Conservation (phyloP, 768 basidiomycete species). For the Rhizopogon rudus region DNA sequence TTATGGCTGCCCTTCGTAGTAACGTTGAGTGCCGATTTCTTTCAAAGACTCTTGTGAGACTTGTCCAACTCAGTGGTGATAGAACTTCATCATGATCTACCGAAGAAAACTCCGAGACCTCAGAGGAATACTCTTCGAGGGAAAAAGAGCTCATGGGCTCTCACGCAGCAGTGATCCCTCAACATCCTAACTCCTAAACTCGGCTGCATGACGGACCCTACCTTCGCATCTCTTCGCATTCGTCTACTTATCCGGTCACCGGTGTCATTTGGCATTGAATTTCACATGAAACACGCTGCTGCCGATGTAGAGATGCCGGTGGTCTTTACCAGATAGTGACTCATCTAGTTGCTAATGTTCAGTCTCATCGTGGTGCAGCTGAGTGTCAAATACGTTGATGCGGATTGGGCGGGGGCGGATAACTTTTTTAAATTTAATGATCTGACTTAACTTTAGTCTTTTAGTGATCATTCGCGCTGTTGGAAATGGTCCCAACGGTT, state of each 20-base stretch:
- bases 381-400: background rate
- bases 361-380: background rate
- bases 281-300: background rate
- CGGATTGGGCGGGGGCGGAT: background rate
- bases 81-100: too few species aligned
- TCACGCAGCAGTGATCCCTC: slow-evolving; percentile 1
- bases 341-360: background rate
- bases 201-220: background rate
- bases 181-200: slow-evolving; percentile 2
- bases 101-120: background rate
- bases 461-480: background rate
- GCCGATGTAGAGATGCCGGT: background rate
- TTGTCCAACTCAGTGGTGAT: background rate
- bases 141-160: background rate
- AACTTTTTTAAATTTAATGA: slow-evolving; percentile 1
- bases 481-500: background rate
- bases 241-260: background rate
- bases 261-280: background rate
- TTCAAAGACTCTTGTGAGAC: background rate
- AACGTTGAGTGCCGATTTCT: background rate
- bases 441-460: slow-evolving; percentile 1
- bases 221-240: background rate
- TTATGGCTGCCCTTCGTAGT: background rate
- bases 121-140: background rate
- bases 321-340: background rate